Evolutionary conservation across 2,329 filamentous ascomycete species (phyloP), one percentile per base, ranked within the genome.

Genomic region (Sporothrix luriei): DNA sequence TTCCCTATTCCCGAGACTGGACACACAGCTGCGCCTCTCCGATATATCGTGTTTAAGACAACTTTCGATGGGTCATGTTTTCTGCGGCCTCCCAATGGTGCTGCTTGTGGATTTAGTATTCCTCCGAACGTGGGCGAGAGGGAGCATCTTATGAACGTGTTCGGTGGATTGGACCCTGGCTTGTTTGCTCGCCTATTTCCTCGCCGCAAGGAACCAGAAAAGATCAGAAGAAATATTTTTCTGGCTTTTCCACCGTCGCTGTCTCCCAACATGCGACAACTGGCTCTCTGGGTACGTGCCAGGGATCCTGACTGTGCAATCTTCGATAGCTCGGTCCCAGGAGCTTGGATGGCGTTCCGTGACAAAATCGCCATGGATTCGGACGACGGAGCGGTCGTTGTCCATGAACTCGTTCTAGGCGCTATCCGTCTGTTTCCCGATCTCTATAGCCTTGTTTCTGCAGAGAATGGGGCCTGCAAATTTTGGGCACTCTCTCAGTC

Each of bases 301-400:
- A 79, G 77, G 48, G 78, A 83, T 43, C 73, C 78, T 0, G 72
- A 78, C 1, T 84, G 81, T 72, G 79, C 77, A 21, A 77, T 87
- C 11, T 82, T 79, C 40, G 79, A 77, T 7, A 81, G 80, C 62
- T 73, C 80, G 14, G 74, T 75, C 0, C 48, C 78, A 6, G 84
- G 85, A 0, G 78, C 83, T 10, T 88, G 85, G 85, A 71, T 76
- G 4, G 77, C 76, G 21, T 87, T 88, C 71, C 40, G 76, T 10
- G 76, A 75, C 21, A 71, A 52, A 48, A 52, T 73, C 38, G 43
- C 73, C 3, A 70, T 70, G 14, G 69, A 74, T 0, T 66, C 74
- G 76, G 78, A 24, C 71, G 74, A 64, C 1, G 77, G 76, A 14
- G 74, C 74, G 4, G 75, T 85, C 13, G 81, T 86, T 48, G 75